These are phyloP conservation scores for Rhizoclosmatium globosum DNA, from an alignment of 192 early-diverging fungal species.

Conservation along the genomic window DNA sequence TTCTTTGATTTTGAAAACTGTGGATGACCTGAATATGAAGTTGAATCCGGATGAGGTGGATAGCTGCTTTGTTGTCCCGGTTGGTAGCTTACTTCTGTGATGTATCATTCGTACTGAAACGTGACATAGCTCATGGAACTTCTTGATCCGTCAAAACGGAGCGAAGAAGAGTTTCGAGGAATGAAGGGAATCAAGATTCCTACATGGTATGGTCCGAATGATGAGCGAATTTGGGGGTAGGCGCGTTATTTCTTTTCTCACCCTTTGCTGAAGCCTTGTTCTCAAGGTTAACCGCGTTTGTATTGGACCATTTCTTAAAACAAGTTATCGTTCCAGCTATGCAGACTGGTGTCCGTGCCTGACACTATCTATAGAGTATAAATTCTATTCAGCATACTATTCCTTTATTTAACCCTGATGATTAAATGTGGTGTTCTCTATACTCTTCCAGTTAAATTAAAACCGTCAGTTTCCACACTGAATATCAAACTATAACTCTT, in stretches of 20 bases:
- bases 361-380: too few relatives aligned
- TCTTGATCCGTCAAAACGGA: slow-evolving; percentile 52
- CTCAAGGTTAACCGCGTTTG: slow-evolving; percentile 74
- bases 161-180: slow-evolving; percentile 56
- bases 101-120: not conserved
- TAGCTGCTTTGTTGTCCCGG: slow-evolving; percentile 70
- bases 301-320: slow-evolving; percentile 63
- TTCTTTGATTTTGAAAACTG: not conserved
- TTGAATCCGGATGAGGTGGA: slow-evolving; percentile 75
- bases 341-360: too few relatives aligned
- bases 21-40: slow-evolving; percentile 47
- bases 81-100: slow-evolving; percentile 33
- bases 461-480: too few relatives aligned
- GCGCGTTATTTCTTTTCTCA: not conserved
- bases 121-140: slow-evolving; percentile 55
- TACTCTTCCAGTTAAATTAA: too few relatives aligned
- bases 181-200: slow-evolving; percentile 57
- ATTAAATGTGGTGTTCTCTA: too few relatives aligned
- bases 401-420: too few relatives aligned
- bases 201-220: slow-evolving; percentile 62
- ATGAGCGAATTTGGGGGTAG: slow-evolving; percentile 50
- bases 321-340: slow-evolving; percentile 32
- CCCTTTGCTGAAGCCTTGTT: not conserved
- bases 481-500: too few relatives aligned
- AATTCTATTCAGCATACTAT: too few relatives aligned